Conservation (phyloP, 305 asterid genomes). For the Ajuga reptans region DNA sequence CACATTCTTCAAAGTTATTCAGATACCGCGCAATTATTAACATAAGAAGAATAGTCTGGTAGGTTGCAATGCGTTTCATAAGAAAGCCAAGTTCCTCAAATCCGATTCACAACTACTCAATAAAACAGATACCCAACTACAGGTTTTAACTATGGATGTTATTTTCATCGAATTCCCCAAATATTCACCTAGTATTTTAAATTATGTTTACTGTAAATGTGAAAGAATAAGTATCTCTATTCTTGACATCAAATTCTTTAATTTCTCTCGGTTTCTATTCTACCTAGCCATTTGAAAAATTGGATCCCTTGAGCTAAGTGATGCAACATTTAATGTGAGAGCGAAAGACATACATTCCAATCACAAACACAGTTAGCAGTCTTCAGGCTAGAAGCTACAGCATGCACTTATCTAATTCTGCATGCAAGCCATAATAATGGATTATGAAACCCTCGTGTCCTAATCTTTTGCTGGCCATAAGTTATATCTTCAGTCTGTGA, state of each 20-base stretch:
- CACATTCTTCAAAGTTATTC: background rate
- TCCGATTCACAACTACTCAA: background rate
- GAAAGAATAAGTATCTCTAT: background rate
- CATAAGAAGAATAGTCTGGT: background rate
- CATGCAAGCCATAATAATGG: conserved; percentile 7
- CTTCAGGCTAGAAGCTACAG: background rate
- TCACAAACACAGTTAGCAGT: background rate
- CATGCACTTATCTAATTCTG: background rate
- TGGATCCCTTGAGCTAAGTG: background rate
- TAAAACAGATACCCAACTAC: background rate
- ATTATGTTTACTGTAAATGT: background rate
- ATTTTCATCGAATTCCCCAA: background rate
- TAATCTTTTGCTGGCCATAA: background rate
- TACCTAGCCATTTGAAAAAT: background rate
- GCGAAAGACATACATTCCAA: background rate
- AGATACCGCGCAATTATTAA: background rate
- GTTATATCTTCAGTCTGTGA: background rate
- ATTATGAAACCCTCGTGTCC: background rate
- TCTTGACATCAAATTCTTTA: background rate
- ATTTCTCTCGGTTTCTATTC: background rate
- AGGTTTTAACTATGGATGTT: background rate
- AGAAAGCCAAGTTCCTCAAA: conserved; percentile 7
- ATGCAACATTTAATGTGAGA: background rate
- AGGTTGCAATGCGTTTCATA: background rate
- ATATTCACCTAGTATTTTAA: background rate